Base-by-base conservation (phyloP, 768 basidiomycete species). In the Omphalotus guepiniiformis region DNA sequence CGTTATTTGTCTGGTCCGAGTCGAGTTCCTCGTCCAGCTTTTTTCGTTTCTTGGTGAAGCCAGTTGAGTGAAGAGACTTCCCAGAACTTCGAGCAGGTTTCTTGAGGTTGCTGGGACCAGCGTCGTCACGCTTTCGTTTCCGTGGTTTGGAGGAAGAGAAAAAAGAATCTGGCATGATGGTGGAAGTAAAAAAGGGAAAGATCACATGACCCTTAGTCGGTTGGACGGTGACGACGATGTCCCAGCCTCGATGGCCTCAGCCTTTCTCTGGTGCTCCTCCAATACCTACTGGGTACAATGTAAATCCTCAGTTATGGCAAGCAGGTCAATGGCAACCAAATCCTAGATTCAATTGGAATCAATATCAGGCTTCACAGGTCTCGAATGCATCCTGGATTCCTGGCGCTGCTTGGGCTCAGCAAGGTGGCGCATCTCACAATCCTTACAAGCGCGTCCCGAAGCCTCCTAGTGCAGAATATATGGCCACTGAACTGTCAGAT, bases 141-240 rank as follows among this genome's bases (percentile, higher is more conserved):
- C 76, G 73, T 51, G 66, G 68, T 63, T 80, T 84, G 41, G 67
- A 65, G 13, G 72, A 71, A 25, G 81, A 70, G 68, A 93, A 93
- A 71, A 93, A 93, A 11, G 85, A 67, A 74, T 92, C 89, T 26
- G 87, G 84, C 89, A 93, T 92, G n/a, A n/a, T n/a, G n/a, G n/a
- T n/a, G n/a, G n/a, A n/a, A n/a, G 51, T n/a, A n/a, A n/a, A n/a
- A n/a, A n/a, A n/a, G n/a, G n/a, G n/a, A n/a, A n/a, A n/a, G n/a
- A n/a, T n/a, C n/a, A n/a, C n/a, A n/a, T n/a, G n/a, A n/a, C n/a
- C n/a, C n/a, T n/a, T n/a, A n/a, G n/a, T n/a, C n/a, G n/a, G n/a
- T n/a, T n/a, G n/a, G n/a, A n/a, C n/a, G n/a, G n/a, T n/a, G n/a
- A n/a, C n/a, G 35, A 37, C 15, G 5, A 37, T 37, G 39, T 39